These are phyloP conservation scores for Polygonum aviculare DNA, from an alignment of 148 eudicot genomes.

Conservation along the genomic window DNA sequence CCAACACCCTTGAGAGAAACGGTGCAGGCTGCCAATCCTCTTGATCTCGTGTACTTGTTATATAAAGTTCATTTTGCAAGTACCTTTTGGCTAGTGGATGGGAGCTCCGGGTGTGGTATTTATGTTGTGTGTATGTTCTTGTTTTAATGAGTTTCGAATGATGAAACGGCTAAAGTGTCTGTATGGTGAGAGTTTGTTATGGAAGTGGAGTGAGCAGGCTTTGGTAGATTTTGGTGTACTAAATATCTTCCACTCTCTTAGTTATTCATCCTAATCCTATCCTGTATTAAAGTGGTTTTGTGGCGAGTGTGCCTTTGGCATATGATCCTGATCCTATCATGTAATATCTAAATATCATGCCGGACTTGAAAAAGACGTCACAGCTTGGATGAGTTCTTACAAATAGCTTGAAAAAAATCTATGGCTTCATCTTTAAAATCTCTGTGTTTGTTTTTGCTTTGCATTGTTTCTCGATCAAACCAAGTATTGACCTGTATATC, in stretches of 20 bases:
- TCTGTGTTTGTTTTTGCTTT: no score
- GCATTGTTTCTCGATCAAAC: no score
- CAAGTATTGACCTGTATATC: no score
- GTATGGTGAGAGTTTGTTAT: background rate
- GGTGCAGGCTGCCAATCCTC: background rate
- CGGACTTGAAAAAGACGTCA: no score
- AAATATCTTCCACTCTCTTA: background rate
- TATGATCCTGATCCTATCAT: background rate
- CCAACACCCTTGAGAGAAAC: conserved; percentile 12
- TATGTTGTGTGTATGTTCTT: background rate
- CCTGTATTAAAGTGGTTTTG: background rate
- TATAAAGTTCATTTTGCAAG: conserved; percentile 1
- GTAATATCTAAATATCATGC: background rate
- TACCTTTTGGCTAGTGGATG: conserved; percentile 1
- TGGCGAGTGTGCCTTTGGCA: background rate
- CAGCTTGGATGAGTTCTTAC: no score
- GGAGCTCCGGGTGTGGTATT: background rate
- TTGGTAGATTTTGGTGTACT: background rate
- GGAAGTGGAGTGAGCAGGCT: background rate
- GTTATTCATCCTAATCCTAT: background rate
- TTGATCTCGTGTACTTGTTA: background rate
- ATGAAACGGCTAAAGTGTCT: background rate
- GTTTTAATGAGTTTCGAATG: background rate
- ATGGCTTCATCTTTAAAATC: no score
- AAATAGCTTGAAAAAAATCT: no score